phyloP scores from a whole-genome alignment of 2,329 filamentous ascomycete genomes.

The Pseudogymnoascus sp. region DNA sequence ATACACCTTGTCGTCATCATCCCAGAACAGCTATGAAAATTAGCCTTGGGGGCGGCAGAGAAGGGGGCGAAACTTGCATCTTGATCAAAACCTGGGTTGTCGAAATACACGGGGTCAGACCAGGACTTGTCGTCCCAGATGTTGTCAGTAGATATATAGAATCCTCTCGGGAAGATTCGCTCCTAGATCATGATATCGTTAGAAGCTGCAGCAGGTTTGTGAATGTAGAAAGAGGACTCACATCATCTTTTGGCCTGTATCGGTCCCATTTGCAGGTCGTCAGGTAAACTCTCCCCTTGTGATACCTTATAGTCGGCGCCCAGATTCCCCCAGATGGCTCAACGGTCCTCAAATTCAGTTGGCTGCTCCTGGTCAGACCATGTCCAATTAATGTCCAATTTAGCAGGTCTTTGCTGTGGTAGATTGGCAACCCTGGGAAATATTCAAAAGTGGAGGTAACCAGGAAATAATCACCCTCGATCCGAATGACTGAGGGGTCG shows the following conservation, averaged over 20 bases:
- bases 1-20: slow-evolving; percentile 41
- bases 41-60: neutral
- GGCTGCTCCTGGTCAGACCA: slow-evolving; percentile 41
- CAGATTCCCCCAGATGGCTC: slow-evolving; percentile 43
- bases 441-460: slow-evolving; percentile 55
- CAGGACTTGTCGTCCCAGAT: slow-evolving; percentile 37
- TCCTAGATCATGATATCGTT: neutral
- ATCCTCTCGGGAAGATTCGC: slow-evolving; percentile 18
- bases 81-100: slow-evolving; percentile 46
- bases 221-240: slow-evolving; percentile 32
- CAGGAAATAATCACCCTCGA: slow-evolving; percentile 45
- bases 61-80: slow-evolving; percentile 35
- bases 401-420: slow-evolving; percentile 45
- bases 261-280: slow-evolving; percentile 38
- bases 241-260: slow-evolving; percentile 35
- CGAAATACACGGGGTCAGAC: slow-evolving; percentile 47
- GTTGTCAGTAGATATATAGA: slow-evolving; percentile 43
- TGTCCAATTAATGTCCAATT: slow-evolving; percentile 46
- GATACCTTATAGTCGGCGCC: slow-evolving; percentile 40
- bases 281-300: slow-evolving; percentile 37
- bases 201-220: neutral
- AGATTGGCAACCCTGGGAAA: slow-evolving; percentile 53
- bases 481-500: slow-evolving; percentile 44
- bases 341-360: slow-evolving; percentile 43
- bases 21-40: slow-evolving; percentile 36